Base-by-base conservation (phyloP, 805 yeast species). In the Teunomyces aglyptinius region DNA sequence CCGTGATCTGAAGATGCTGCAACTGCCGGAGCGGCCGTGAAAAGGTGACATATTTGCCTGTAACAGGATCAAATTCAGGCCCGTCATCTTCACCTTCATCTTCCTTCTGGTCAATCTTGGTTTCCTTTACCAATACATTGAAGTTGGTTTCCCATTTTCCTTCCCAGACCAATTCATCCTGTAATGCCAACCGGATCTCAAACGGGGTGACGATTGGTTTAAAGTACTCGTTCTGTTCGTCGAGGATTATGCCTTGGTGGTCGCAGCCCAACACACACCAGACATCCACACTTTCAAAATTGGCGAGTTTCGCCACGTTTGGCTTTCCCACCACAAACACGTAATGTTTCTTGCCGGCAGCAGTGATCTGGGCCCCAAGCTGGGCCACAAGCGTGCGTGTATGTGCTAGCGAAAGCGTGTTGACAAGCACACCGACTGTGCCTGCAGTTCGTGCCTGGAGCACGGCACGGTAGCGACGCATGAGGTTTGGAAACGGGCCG, bases 181-280 rank as follows among this genome's bases (percentile, higher is more conserved):
- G 78, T 48, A 94, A 73, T 0, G 98, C 96, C 63, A 92, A 67
- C 41, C 84, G 78, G 34, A 94, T 70, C 63, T 94, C 99, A 64
- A 88, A 92, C 0, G 98, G 98, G 0, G 99, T 94, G 15, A 94
- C 81, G 8, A 94, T 86, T 0, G 98, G 98, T 63, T 85, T 89
- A 70, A 81, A 89, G 60, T 85, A 92, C 49, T 89, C 95, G 51
- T 84, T 87, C 41, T 70, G 71, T 47, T 83, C 81, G 63, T 92
- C 96, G 11, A 94, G 64, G 31, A 92, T 82, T 19, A 92, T 85
- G 4, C 99, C 99, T 44, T 95, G 91, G 56, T 90, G 89, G 8
- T 95, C 90, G 63, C 99, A 94, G 0, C 99, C 99, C 11, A 94
- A 66, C 10, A 94, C 80, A 59, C 96, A 91, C 98, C 99, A 94